These are phyloP conservation scores for Nemania abortiva DNA, from an alignment of 2,329 filamentous ascomycete genomes.

Conservation along the genomic window DNA sequence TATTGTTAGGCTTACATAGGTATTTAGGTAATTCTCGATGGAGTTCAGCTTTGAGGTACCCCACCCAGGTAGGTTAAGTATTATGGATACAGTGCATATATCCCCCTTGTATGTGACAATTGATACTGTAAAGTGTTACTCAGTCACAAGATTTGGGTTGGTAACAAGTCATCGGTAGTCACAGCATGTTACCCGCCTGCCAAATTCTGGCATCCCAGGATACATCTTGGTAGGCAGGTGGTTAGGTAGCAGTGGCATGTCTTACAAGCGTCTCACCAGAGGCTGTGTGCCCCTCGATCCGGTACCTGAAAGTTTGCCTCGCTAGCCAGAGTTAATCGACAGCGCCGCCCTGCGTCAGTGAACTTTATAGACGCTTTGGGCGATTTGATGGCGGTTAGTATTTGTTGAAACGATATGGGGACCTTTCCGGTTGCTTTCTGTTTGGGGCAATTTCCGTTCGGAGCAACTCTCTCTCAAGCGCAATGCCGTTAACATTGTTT, in stretches of 20 bases:
- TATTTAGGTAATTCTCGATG: conserved; percentile 19
- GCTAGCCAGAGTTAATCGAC: conserved; percentile 3
- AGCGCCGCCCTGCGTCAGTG: background rate
- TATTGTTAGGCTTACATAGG: conserved; percentile 12
- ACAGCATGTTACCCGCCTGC: conserved; percentile 31
- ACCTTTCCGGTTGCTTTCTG: background rate
- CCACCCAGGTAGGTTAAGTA: background rate
- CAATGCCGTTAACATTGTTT: background rate
- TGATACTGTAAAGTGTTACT: conserved; percentile 21
- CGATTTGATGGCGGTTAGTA: too few relatives aligned
- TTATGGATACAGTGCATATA: conserved; percentile 20
- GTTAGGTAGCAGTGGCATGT: conserved; percentile 9
- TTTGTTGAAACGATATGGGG: background rate
- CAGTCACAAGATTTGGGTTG: background rate
- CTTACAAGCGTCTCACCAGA: conserved; percentile 14
- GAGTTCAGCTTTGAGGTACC: conserved; percentile 5
- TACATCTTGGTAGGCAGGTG: background rate
- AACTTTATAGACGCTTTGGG: background rate
- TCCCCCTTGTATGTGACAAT: too few relatives aligned
- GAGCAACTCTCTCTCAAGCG: background rate
- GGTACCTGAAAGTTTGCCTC: conserved; percentile 39
- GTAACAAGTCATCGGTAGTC: conserved; percentile 20
- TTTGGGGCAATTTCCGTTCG: background rate
- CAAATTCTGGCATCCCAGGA: background rate
- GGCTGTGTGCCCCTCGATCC: conserved; percentile 30